Base-by-base conservation (phyloP, 129 eudicot species). In the Rutidosis leptorrhynchoides region DNA sequence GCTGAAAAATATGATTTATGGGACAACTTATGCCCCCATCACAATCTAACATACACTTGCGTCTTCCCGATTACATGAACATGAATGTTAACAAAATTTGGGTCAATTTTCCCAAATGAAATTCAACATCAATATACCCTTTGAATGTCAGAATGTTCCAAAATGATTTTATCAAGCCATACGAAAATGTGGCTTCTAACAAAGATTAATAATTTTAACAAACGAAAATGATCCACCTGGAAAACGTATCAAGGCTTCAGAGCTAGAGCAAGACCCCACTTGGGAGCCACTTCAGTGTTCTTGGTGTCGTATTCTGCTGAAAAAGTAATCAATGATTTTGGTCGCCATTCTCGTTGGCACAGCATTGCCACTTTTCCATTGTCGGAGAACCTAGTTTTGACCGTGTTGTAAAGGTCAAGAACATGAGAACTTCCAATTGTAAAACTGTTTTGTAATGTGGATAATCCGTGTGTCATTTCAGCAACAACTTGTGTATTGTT, bases 331-430 rank as follows among this genome's bases (percentile, higher is more conserved):
- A 88, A 72, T 4, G 98, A 92, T 32, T 92, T 92, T 15, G 98
- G 98, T 76, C 98, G 82, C 98, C 98, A 92, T 77, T 85, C 95
- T 20, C 85, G 78, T 66, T 92, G 96, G 72, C 88, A 78, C 61
- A 88, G 30, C 78, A 85, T 67, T n/a, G 88, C 90, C 62, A 85
- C 75, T 73, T 83, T 85, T 0, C 96, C 98, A 25, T 83, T 67
- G 46, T 83, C 80, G 3, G 90, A 81, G 61, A 88, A 82, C 63
- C 90, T 71, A 1, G 98, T 79, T 65, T 88, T 92, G 16, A 92
- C 72, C 27, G 52, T 60, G 33, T 89, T 92, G 63, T 67, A 63
- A n/a, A 87, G 87, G 20, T 88, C 87, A 15, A 92, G 58, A 30
- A 71, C 67, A 62, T 92, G 98, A 10, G 80, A 51, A 52, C 95